These are phyloP conservation scores for Flaveria trinervia DNA, from an alignment of 129 eudicot genomes.

Conservation along the genomic window DNA sequence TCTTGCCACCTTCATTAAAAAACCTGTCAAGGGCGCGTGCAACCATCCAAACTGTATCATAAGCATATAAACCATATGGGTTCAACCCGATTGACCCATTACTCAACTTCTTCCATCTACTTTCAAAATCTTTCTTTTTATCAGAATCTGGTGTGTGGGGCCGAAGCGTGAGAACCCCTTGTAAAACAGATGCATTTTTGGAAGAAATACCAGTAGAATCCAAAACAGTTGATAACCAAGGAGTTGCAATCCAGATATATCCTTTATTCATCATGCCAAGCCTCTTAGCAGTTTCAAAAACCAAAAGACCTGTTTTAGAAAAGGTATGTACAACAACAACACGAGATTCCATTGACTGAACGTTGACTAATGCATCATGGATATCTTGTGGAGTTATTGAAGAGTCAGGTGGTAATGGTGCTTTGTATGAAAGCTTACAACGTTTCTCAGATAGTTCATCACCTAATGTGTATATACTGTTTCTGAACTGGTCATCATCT, in stretches of 20 bases:
- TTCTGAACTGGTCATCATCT: conserved; percentile 72
- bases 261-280: conserved; percentile 85
- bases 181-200: conserved; percentile 26
- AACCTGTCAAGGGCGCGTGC: conserved; percentile 62
- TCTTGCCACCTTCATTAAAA: conserved; percentile 52
- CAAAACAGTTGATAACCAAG: conserved; percentile 70
- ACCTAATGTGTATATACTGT: conserved; percentile 56
- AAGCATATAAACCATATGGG: conserved; percentile 78
- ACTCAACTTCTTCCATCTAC: conserved; percentile 62
- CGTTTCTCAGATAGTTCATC: conserved; percentile 56
- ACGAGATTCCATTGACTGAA: conserved; percentile 70
- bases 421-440: conserved; percentile 70
- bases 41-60: conserved; percentile 81
- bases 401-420: conserved; percentile 57
- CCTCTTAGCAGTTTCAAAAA: conserved; percentile 53
- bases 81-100: conserved; percentile 57
- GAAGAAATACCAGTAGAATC: conserved; percentile 48
- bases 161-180: conserved; percentile 76
- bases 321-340: conserved; percentile 67
- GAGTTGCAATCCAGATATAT: conserved; percentile 78
- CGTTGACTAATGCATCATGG: conserved; percentile 40
- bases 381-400: conserved; percentile 32
- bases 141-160: conserved; percentile 60
- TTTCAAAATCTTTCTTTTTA: conserved; percentile 43
- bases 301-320: conserved; percentile 41